phyloP scores from a whole-genome alignment of 768 basidiomycete species.

The Leucogyrophana mollusca region DNA sequence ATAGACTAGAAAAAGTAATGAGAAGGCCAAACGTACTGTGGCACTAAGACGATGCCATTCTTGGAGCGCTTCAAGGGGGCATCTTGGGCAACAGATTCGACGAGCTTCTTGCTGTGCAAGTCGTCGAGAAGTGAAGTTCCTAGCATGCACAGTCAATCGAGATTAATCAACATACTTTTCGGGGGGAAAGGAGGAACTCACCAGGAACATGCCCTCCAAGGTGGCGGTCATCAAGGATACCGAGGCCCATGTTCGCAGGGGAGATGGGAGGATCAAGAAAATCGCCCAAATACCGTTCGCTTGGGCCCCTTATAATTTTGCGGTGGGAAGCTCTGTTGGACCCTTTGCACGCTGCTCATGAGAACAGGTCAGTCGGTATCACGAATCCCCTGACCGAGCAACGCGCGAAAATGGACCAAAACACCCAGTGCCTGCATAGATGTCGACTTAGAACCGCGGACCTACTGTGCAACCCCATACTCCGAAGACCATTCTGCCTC shows the following conservation, averaged over 20 bases:
- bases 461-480: neutral
- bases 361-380: neutral
- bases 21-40: neutral
- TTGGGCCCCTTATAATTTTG: neutral
- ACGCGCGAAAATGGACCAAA: neutral
- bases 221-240: slow-evolving; percentile 18
- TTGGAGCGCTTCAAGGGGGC: slow-evolving; percentile 6
- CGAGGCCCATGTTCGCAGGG: slow-evolving; percentile 9
- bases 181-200: neutral
- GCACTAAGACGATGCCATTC: slow-evolving; percentile 6
- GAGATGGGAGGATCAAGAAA: neutral
- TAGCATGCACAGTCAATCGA: no score
- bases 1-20: neutral
- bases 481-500: neutral
- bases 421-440: neutral
- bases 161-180: neutral
- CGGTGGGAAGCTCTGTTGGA: neutral
- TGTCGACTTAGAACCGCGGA: neutral
- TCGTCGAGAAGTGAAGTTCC: slow-evolving; percentile 9
- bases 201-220: slow-evolving; percentile 12
- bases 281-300: neutral
- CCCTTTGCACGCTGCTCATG: neutral
- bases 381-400: neutral
- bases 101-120: neutral
- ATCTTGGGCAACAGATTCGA: neutral